These are phyloP conservation scores for Magnolia officinalis DNA, from an alignment of 164 flowering plant species.

Conservation along the genomic window DNA sequence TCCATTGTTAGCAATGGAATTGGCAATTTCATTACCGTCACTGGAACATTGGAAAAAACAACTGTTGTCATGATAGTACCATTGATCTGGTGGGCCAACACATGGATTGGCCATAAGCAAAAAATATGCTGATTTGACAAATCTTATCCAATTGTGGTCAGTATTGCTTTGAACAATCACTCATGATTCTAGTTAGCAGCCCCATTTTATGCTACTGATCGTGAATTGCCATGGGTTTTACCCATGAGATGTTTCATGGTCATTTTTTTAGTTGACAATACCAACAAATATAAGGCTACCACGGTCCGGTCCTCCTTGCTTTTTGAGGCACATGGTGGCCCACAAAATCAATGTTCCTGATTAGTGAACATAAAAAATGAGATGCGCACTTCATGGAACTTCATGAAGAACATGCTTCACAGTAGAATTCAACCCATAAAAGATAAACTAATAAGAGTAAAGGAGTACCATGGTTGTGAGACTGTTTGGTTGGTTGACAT, in stretches of 20 bases:
- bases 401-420: background rate
- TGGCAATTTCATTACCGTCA: background rate
- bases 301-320: too few relatives aligned
- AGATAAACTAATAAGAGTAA: background rate
- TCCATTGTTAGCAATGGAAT: background rate
- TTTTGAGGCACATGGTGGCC: background rate
- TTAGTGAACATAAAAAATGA: background rate
- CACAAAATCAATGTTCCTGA: background rate
- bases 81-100: background rate
- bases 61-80: too few relatives aligned
- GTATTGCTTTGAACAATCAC: background rate
- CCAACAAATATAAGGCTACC: background rate
- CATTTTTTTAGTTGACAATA: background rate
- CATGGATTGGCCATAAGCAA: background rate
- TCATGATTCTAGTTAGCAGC: background rate
- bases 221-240: background rate
- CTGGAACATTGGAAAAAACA: background rate
- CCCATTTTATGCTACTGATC: background rate
- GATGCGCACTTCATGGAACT: background rate
- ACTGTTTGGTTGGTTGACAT: slow-evolving; percentile 7
- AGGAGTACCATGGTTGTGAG: slow-evolving; percentile 29
- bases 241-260: background rate
- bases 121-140: background rate
- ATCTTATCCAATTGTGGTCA: background rate
- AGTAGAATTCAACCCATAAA: background rate